These are phyloP conservation scores for Pelargonium citronellum DNA, from an alignment of 441 rosid species.

Conservation along the genomic window DNA sequence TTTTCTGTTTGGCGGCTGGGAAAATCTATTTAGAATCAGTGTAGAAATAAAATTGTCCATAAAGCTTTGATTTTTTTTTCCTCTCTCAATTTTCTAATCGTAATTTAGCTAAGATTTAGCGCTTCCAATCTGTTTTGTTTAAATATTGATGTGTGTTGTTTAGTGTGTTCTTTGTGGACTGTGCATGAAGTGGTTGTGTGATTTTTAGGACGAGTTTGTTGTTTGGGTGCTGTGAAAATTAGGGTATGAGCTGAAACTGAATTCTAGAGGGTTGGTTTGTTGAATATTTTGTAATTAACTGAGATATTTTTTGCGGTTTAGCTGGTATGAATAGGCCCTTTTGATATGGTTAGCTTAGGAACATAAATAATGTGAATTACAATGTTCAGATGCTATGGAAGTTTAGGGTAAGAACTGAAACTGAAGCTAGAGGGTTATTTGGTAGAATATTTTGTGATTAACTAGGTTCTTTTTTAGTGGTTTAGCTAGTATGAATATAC, in stretches of 20 bases:
- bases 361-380: background rate
- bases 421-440: background rate
- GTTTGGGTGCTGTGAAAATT: background rate
- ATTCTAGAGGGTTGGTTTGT: background rate
- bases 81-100: too few relatives aligned
- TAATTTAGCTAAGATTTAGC: too few relatives aligned
- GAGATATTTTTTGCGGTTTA: background rate
- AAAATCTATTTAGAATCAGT: background rate
- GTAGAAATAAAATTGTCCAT: background rate
- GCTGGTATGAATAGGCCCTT: background rate
- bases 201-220: background rate
- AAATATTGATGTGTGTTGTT: background rate
- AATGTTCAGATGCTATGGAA: background rate
- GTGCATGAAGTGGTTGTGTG: background rate
- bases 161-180: background rate
- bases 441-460: background rate
- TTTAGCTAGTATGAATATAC: background rate
- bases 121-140: background rate
- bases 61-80: background rate
- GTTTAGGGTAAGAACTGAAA: constrained; percentile 3
- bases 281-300: background rate
- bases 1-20: background rate
- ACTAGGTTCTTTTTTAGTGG: background rate
- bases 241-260: background rate
- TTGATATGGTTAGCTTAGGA: too few relatives aligned